A percentile compares a stretch with the other conserved stretches of the same genome.
Evolutionary conservation across 2,329 filamentous ascomycete genomes (phyloP).

Genomic region (Cytospora paraplurivora): DNA sequence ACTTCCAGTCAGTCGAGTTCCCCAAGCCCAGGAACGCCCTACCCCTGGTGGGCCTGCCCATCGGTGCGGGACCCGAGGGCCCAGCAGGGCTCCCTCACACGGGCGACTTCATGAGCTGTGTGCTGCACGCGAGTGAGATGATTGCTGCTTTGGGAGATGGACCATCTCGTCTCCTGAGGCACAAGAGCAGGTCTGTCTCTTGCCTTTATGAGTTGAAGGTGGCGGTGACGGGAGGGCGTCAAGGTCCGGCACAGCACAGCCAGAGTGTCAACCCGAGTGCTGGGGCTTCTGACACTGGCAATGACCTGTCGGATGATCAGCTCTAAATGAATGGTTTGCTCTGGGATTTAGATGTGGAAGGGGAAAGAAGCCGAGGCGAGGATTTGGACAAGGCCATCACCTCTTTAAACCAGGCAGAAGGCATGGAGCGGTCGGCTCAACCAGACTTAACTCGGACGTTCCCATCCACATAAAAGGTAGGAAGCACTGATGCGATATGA

Average conservation of each 20-base stretch:
- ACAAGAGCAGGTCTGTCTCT: conserved; percentile 18
- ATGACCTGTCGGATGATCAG: not conserved
- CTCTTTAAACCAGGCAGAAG: too few relatives aligned
- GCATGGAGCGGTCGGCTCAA: too few relatives aligned
- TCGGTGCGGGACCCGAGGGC: conserved; percentile 47
- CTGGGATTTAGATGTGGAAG: too few relatives aligned
- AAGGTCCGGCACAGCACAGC: not conserved
- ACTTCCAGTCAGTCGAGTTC: conserved; percentile 24
- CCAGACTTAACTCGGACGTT: not conserved
- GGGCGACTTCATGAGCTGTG: conserved; percentile 37
- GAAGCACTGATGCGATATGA: not conserved
- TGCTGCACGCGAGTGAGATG: conserved; percentile 16
- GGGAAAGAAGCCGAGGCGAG: too few relatives aligned
- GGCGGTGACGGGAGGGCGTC: not conserved
- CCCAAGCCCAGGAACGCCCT: conserved; percentile 3
- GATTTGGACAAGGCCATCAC: too few relatives aligned
- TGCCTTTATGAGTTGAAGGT: conserved; percentile 4
- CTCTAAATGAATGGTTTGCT: not conserved
- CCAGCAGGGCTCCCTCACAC: conserved; percentile 35
- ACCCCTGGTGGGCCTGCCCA: conserved; percentile 42
- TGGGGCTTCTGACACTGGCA: not conserved
- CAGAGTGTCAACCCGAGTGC: not conserved
- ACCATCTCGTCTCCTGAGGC: conserved; percentile 1
- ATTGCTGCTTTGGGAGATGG: conserved; percentile 10
- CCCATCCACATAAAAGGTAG: not conserved